Evolutionary conservation across 805 yeast genomes (phyloP), one percentile per base, ranked within the genome.

Genomic region (Myxozyma monticola): DNA sequence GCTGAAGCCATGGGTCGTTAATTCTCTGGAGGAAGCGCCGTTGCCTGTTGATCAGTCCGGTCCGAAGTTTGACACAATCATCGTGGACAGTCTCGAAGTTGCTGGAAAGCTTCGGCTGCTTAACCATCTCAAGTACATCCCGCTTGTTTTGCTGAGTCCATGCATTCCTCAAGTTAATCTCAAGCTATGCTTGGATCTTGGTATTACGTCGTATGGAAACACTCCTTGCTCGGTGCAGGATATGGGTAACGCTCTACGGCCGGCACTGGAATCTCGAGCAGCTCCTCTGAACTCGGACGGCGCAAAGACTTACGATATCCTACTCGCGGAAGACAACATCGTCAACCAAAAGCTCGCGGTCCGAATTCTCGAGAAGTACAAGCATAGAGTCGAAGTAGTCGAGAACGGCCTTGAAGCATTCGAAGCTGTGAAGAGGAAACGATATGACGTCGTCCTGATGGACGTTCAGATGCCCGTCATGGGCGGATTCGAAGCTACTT

Each of bases 391-490:
- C 10, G 83, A 81, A 51, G 96, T 88, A 40, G 96, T 87, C 5
- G 91, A 85, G 65, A 88, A 88, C 67, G 96, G 96, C 14, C 73
- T 78, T 51, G 88, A 87, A 60, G 95, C 96, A 0, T 77, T 80
- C 58, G 87, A 86, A 52, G 90, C 89, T 1, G 81, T 86, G 38
- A 74, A 81, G 65, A 74, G 77, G 57, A 78, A 76, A 54, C 74
- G 76, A 41, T 88, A 83, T 65, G 96, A 88, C 65, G 90, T 85
- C 40, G 85, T 88, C 17, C 76, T 88, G 59, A 88, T 88, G 96
- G 96, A 88, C 71, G 95, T 88, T 38, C 96, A 88, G 67, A 88
- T 88, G 96, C 96, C 96, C 7, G 87, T 86, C 14, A 88, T 88
- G 93, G 95, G 96, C 25, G 96, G 96, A 0, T 88, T 88, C 66